Conservation (phyloP, 2,329 filamentous ascomycete genomes). For the Pseudopyrenochaeta lycopersici region DNA sequence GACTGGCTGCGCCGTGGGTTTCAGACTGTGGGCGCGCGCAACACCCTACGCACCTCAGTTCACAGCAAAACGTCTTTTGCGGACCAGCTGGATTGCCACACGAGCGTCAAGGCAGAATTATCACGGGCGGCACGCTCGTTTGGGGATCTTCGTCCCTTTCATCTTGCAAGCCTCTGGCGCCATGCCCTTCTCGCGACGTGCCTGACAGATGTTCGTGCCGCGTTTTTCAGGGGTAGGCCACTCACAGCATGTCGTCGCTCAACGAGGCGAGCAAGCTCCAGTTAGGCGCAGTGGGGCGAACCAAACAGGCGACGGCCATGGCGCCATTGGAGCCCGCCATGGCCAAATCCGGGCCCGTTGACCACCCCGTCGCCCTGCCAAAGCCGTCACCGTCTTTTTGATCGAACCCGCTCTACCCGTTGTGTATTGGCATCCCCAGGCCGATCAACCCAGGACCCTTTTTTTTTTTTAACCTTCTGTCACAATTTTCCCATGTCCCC, state of each 20-base stretch:
- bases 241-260: conserved; percentile 4
- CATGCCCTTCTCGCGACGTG: conserved; percentile 9
- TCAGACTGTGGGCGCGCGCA: conserved; percentile 6
- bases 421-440: neutral
- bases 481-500: neutral
- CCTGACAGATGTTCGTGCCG: conserved; percentile 3
- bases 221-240: conserved; percentile 24
- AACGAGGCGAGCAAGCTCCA: neutral
- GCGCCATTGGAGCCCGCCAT: conserved; percentile 10
- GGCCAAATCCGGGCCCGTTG: conserved; percentile 9
- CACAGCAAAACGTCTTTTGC: neutral
- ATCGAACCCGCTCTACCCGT: neutral
- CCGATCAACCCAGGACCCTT: neutral
- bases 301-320: neutral
- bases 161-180: conserved; percentile 19
- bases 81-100: conserved; percentile 5
- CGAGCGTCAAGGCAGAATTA: conserved; percentile 1
- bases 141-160: conserved; percentile 26
- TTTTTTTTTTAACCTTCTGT: neutral
- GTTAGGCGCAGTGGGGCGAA: neutral
- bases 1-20: conserved; percentile 8
- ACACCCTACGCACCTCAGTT: neutral
- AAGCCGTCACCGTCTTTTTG: neutral
- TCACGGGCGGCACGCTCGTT: conserved; percentile 18
- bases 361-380: too few species aligned